Percentiles rank a stretch among this genome's conserved stretches.
Evolutionary conservation across 179 eudicot species (phyloP).

Genomic region (Beta macrorhiza): DNA sequence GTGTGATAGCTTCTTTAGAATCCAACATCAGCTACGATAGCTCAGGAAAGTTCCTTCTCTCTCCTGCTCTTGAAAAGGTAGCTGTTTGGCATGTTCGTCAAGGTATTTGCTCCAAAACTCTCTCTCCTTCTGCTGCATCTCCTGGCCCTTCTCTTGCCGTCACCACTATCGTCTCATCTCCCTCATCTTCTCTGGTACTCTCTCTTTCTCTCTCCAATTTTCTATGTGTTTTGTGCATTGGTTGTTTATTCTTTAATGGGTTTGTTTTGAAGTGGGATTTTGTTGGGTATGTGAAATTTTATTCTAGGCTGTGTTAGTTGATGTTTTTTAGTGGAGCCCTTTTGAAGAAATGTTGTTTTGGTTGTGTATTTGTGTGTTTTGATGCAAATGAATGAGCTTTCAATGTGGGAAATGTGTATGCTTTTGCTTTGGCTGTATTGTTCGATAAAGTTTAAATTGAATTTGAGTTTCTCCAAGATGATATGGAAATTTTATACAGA

Average conservation of each 20-base stretch:
- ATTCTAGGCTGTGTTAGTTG: neutral
- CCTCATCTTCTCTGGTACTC: slow-evolving; percentile 53
- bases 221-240: neutral
- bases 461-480: neutral
- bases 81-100: slow-evolving; percentile 87
- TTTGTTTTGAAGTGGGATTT: slow-evolving; percentile 9
- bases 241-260: neutral
- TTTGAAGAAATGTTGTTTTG: neutral
- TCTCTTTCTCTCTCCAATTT: neutral
- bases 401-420: neutral
- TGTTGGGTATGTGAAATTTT: neutral
- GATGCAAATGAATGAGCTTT: neutral
- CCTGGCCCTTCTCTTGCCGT: slow-evolving; percentile 69
- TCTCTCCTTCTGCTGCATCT: slow-evolving; percentile 49
- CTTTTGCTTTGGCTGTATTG: neutral
- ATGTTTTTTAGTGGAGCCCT: neutral
- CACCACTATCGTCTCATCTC: slow-evolving; percentile 64
- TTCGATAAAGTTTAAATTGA: neutral
- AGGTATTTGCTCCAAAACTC: slow-evolving; percentile 60
- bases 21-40: slow-evolving; percentile 71
- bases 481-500: neutral
- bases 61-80: slow-evolving; percentile 81
- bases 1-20: slow-evolving; percentile 73
- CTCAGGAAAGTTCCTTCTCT: slow-evolving; percentile 73
- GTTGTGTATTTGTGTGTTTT: neutral